Conservation (phyloP, 129 eudicot species). For the Calendula officinalis region DNA sequence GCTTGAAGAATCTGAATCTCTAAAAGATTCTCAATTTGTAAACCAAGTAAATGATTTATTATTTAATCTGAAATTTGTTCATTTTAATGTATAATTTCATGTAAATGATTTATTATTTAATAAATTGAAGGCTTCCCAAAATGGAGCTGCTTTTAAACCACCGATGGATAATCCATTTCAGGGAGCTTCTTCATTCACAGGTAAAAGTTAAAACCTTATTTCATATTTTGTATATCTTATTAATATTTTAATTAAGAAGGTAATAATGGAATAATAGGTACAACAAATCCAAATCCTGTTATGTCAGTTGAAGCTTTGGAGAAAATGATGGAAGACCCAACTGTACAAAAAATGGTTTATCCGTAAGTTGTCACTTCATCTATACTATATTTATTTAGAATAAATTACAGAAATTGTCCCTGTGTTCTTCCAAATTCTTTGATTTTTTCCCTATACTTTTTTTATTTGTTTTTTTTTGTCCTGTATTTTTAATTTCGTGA, state of each 20-base stretch:
- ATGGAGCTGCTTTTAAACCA: conserved; percentile 65
- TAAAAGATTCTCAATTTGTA: conserved; percentile 40
- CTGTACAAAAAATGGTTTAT: conserved; percentile 83
- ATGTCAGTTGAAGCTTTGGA: conserved; percentile 91
- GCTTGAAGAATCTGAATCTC: conserved; percentile 52
- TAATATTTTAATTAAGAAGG: conserved; percentile 13
- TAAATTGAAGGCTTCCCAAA: conserved; percentile 56
- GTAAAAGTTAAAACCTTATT: conserved; percentile 37
- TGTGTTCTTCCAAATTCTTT: too few relatives aligned
- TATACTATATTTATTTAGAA: conserved; percentile 4
- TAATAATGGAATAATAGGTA: conserved; percentile 30
- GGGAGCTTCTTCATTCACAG: conserved; percentile 45
- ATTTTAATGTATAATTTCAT: neutral
- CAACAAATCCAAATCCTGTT: conserved; percentile 38
- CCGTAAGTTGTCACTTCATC: conserved; percentile 53
- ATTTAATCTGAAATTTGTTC: neutral
- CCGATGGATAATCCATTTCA: conserved; percentile 43
- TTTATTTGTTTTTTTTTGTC: too few relatives aligned
- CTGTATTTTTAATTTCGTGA: too few relatives aligned
- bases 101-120: neutral
- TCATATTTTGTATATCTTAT: neutral
- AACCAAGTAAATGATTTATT: conserved; percentile 42
- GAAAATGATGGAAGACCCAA: conserved; percentile 99
- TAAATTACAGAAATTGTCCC: too few relatives aligned
- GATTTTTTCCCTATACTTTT: too few relatives aligned